Conservation (phyloP, 192 early-diverging fungal species). For the Coemansia erecta region DNA sequence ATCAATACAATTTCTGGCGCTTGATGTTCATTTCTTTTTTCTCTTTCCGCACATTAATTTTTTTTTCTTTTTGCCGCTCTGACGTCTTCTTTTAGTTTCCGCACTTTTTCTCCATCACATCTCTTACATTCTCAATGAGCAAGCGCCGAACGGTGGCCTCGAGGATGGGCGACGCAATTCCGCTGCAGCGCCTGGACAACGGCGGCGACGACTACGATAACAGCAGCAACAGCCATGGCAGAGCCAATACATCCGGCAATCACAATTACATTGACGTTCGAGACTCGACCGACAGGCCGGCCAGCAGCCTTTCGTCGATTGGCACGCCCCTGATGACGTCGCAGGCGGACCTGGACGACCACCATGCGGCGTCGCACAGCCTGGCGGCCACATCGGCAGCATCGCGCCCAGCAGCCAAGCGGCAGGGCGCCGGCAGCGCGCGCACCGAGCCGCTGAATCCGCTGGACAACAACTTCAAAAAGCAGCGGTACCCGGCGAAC, state of each 20-base stretch:
- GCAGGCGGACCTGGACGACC: slow-evolving; percentile 25
- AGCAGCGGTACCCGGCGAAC: slow-evolving; percentile 68
- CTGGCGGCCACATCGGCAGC: background rate
- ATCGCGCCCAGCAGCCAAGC: background rate
- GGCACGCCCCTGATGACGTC: slow-evolving; percentile 50
- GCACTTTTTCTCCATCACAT: background rate
- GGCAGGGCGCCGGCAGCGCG: slow-evolving; percentile 10
- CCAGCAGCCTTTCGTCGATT: slow-evolving; percentile 34
- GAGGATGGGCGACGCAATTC: slow-evolving; percentile 33
- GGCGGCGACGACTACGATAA: slow-evolving; percentile 9
- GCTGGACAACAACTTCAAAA: slow-evolving; percentile 34
- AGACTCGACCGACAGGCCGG: slow-evolving; percentile 14
- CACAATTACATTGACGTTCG: background rate
- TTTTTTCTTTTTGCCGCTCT: background rate
- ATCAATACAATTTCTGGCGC: background rate
- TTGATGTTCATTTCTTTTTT: background rate
- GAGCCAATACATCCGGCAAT: too few relatives aligned
- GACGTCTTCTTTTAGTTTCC: background rate
- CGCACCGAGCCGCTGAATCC: slow-evolving; percentile 48
- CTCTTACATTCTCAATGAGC: slow-evolving; percentile 20
- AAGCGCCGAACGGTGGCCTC: slow-evolving; percentile 22
- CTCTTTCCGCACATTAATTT: background rate
- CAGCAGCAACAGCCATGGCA: slow-evolving; percentile 5
- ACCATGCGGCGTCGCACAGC: background rate
- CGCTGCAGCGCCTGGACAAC: slow-evolving; percentile 38